A percentile compares a stretch with the other conserved stretches of the same genome.
Evolutionary conservation across 129 eudicot genomes (phyloP).

Genomic region (Lactuca saligna): DNA sequence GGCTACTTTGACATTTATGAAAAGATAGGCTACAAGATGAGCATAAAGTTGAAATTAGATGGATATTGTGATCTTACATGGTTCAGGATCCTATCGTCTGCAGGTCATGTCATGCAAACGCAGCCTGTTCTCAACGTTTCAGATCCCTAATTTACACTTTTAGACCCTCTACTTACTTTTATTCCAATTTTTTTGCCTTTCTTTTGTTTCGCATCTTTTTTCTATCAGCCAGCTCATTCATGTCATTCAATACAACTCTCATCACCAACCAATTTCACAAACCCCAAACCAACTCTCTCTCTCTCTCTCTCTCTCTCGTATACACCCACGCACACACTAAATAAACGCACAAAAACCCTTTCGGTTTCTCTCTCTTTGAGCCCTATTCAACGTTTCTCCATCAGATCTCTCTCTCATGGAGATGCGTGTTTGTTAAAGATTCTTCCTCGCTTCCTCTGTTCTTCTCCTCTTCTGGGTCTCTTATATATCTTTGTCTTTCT

Average conservation of each 20-base stretch:
- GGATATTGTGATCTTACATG: conserved; percentile 11
- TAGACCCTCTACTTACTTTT: conserved; percentile 16
- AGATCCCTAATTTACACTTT: conserved; percentile 19
- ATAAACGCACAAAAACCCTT: conserved; percentile 31
- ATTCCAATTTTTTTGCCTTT: background rate
- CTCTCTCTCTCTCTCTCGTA: conserved; percentile 12
- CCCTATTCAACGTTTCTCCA: conserved; percentile 41
- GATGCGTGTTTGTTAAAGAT: conserved; percentile 43
- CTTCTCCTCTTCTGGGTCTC: conserved; percentile 25
- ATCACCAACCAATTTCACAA: conserved; percentile 34
- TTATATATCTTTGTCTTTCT: conserved; percentile 11
- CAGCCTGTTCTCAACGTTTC: conserved; percentile 32
- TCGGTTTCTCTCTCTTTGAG: conserved; percentile 34
- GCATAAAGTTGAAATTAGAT: conserved; percentile 11
- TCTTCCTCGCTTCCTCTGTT: conserved; percentile 23
- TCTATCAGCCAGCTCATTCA: conserved; percentile 37
- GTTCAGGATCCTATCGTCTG: conserved; percentile 28
- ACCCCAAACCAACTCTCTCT: conserved; percentile 14
- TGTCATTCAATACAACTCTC: conserved; percentile 31
- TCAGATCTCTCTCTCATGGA: conserved; percentile 55
- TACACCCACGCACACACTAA: conserved; percentile 20
- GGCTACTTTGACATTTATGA: background rate
- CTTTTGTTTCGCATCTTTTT: conserved; percentile 10
- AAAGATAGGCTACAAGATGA: conserved; percentile 11
- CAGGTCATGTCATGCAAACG: conserved; percentile 39